These are phyloP conservation scores for Russula ochroleuca DNA, from an alignment of 768 basidiomycete genomes.

Conservation along the genomic window DNA sequence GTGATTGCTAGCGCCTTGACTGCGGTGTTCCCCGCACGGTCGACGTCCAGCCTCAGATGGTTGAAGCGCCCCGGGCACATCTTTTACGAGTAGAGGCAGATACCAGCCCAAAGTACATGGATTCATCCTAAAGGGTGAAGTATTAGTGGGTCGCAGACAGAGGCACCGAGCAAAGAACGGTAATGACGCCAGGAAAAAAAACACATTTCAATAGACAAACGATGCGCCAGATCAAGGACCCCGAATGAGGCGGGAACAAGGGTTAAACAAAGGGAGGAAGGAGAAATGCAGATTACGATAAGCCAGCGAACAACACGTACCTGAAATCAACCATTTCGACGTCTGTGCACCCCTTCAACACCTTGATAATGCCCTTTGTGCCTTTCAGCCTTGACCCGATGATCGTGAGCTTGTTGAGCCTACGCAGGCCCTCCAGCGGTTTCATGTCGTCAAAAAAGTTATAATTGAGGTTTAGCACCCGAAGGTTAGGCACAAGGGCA, in stretches of 20 bases:
- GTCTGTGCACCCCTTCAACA: slow-evolving; percentile 66
- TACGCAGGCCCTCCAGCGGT: slow-evolving; percentile 61
- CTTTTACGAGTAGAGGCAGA: slow-evolving; percentile 74
- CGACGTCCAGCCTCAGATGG: slow-evolving; percentile 43
- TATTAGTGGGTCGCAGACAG: slow-evolving; percentile 7
- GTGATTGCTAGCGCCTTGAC: slow-evolving; percentile 30
- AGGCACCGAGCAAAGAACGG: not conserved
- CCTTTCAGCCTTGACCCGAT: slow-evolving; percentile 79
- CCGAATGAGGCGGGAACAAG: slow-evolving; percentile 6
- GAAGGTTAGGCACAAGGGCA: slow-evolving; percentile 72
- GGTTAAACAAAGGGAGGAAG: slow-evolving; percentile 9
- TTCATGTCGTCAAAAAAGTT: slow-evolving; percentile 82
- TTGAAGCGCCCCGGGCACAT: slow-evolving; percentile 61
- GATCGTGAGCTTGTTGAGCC: slow-evolving; percentile 79
- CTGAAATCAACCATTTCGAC: slow-evolving; percentile 90
- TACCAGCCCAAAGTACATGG: slow-evolving; percentile 97
- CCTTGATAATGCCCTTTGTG: slow-evolving; percentile 66
- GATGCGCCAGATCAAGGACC: slow-evolving; percentile 12
- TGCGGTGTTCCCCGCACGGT: slow-evolving; percentile 25
- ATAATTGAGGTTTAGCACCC: slow-evolving; percentile 93
- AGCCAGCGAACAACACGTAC: slow-evolving; percentile 42
- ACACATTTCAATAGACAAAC: not conserved
- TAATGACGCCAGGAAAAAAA: not conserved
- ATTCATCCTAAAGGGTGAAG: slow-evolving; percentile 64
- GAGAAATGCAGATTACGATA: slow-evolving; percentile 22